Percentiles rank a stretch among this genome's conserved stretches.
phyloP scores from a whole-genome alignment of 805 yeast genomes.

The Candida dajiaensis region DNA sequence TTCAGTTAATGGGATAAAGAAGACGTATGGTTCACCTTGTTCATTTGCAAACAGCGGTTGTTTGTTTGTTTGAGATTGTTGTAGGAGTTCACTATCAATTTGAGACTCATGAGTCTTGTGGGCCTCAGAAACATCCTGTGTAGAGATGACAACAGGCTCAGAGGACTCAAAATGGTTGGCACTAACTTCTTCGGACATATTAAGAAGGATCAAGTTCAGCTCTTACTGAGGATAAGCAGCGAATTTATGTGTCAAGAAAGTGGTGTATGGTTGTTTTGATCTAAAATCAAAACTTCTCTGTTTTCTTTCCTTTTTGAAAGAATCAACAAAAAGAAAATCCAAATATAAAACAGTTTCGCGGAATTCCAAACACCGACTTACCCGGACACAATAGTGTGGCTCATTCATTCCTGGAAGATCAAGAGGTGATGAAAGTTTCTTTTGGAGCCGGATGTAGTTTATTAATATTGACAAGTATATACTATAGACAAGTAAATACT shows the following conservation, averaged over 20 bases:
- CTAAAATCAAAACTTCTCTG: too few species aligned
- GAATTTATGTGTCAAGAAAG: neutral
- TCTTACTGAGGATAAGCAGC: conserved; percentile 1
- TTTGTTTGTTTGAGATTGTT: neutral
- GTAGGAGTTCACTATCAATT: conserved; percentile 10
- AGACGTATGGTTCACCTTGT: conserved; percentile 9
- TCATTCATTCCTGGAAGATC: too few species aligned
- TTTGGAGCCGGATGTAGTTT: too few species aligned
- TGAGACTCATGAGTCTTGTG: conserved; percentile 1
- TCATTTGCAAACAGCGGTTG: conserved; percentile 5
- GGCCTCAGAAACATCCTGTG: neutral
- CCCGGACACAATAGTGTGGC: too few species aligned
- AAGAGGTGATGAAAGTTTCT: too few species aligned
- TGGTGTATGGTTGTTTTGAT: conserved; percentile 6
- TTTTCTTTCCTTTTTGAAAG: too few species aligned
- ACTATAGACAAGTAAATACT: too few species aligned
- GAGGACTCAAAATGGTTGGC: neutral
- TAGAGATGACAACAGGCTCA: neutral
- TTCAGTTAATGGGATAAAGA: conserved; percentile 19
- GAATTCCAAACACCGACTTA: too few species aligned
- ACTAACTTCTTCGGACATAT: neutral
- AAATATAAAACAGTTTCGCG: too few species aligned
- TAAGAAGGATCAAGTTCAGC: neutral
- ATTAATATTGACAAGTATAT: too few species aligned
- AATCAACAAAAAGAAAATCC: too few species aligned